These are phyloP conservation scores for Amanita muscaria DNA, from an alignment of 768 basidiomycete species.

Conservation along the genomic window DNA sequence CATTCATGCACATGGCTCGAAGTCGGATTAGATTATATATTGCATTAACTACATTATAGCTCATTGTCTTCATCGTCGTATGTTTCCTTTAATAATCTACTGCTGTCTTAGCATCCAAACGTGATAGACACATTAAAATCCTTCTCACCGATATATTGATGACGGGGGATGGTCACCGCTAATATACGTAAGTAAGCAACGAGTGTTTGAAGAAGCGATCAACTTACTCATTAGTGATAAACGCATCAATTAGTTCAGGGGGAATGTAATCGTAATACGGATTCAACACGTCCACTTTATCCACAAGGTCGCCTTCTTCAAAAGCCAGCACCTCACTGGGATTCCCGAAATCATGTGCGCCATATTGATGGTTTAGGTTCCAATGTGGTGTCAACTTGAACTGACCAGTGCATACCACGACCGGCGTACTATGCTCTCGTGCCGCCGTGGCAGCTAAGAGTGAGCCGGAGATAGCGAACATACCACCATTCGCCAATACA, in stretches of 20 bases:
- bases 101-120: constrained; percentile 11
- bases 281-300: constrained; percentile 88
- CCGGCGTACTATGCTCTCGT: constrained; percentile 81
- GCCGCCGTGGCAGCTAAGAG: constrained; percentile 83
- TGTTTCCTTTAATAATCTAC: constrained; percentile 81
- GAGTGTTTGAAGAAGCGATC: constrained; percentile 9
- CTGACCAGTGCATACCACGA: constrained; percentile 91
- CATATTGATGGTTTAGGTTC: constrained; percentile 83
- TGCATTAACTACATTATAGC: constrained; percentile 36
- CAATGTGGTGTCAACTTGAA: constrained; percentile 93
- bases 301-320: constrained; percentile 69
- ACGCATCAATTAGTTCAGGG: constrained; percentile 87
- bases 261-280: constrained; percentile 96
- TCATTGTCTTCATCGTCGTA: constrained; percentile 94
- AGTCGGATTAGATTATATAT: constrained; percentile 13
- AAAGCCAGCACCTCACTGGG: constrained; percentile 56
- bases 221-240: constrained; percentile 94
- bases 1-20: no score
- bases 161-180: constrained; percentile 97
- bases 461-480: constrained; percentile 85
- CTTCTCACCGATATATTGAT: constrained; percentile 74
- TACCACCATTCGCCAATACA: constrained; percentile 94
- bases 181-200: constrained; percentile 9
- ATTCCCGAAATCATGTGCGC: constrained; percentile 73
- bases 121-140: neutral